These are phyloP conservation scores for Alternaria viburni DNA, from an alignment of 2,329 filamentous ascomycete species.

Conservation along the genomic window DNA sequence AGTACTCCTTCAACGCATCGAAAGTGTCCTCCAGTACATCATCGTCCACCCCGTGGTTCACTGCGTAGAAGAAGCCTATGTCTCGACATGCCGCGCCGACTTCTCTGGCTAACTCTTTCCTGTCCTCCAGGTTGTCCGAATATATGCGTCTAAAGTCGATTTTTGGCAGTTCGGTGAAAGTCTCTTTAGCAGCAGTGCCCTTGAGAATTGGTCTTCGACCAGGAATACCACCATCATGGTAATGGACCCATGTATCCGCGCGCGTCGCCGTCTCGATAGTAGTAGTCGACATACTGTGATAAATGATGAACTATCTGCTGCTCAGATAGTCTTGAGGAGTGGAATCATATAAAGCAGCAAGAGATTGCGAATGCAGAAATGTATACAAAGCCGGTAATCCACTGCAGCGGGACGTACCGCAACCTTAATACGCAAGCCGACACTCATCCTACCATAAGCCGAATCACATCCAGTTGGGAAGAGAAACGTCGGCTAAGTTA, in stretches of 20 bases:
- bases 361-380: background rate
- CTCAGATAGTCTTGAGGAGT: background rate
- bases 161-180: conserved; percentile 35
- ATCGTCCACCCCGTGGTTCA: conserved; percentile 40
- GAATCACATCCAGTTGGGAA: background rate
- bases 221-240: conserved; percentile 40
- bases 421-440: conserved; percentile 4
- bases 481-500: background rate
- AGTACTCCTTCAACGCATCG: conserved; percentile 37
- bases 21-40: conserved; percentile 37
- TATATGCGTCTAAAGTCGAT: conserved; percentile 41
- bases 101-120: conserved; percentile 35
- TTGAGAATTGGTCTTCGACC: conserved; percentile 35
- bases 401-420: conserved; percentile 3
- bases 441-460: background rate
- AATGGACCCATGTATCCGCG: conserved; percentile 32
- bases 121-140: conserved; percentile 30
- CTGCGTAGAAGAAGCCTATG: conserved; percentile 44
- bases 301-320: background rate
- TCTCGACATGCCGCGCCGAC: conserved; percentile 43
- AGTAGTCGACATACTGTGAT: conserved; percentile 18
- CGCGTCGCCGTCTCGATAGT: conserved; percentile 12
- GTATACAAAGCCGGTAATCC: conserved; percentile 1
- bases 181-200: conserved; percentile 30
- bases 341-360: background rate